phyloP scores from a whole-genome alignment of 2,329 filamentous ascomycete species.

The Lasiodiplodia hormozganensis region DNA sequence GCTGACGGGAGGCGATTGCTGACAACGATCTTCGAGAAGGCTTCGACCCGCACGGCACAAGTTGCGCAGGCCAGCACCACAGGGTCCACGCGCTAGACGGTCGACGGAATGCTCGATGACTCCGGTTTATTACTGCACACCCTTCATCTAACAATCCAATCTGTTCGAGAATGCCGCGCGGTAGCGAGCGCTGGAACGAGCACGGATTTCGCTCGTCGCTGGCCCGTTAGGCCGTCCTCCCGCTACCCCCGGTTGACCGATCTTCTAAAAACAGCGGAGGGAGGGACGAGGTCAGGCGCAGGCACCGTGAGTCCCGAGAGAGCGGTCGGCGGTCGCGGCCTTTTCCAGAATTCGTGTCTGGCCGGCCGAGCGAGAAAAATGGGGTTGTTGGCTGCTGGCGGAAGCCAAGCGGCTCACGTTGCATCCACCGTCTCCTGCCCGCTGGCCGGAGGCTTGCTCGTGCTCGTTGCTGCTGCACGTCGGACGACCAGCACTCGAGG shows the following conservation, averaged over 20 bases:
- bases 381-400: conserved; percentile 4
- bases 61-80: conserved; percentile 5
- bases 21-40: conserved; percentile 15
- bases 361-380: conserved; percentile 10
- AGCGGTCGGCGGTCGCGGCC: conserved; percentile 8
- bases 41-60: conserved; percentile 2
- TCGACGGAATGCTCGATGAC: conserved; percentile 3
- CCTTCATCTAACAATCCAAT: conserved; percentile 20
- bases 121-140: not conserved
- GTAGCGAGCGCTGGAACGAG: conserved; percentile 7
- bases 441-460: not conserved
- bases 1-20: not conserved
- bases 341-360: conserved; percentile 2
- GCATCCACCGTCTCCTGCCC: not conserved
- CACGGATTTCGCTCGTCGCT: not conserved
- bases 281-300: conserved; percentile 1
- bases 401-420: not conserved
- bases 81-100: conserved; percentile 20
- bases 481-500: not conserved
- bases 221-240: conserved; percentile 4
- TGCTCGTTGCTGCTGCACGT: not conserved
- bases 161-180: conserved; percentile 11
- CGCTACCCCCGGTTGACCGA: conserved; percentile 8
- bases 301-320: conserved; percentile 10
- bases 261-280: not conserved